A percentile compares a stretch with the other conserved stretches of the same genome.
These are phyloP conservation scores for Santalum album DNA, from an alignment of 164 flowering plant genomes.

Conservation along the genomic window DNA sequence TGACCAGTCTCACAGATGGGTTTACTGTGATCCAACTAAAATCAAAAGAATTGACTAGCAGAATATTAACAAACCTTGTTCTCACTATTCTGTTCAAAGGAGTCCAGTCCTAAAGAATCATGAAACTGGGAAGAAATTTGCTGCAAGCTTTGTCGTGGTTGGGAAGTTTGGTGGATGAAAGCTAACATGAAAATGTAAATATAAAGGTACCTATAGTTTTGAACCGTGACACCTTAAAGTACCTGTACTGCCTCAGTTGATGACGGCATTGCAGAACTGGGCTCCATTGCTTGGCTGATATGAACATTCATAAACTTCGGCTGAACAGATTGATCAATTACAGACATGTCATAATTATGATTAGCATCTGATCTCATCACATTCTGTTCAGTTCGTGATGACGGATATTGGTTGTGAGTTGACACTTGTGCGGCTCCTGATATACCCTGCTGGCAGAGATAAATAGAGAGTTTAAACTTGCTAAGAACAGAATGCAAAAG, in stretches of 20 bases:
- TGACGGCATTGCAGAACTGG: slow-evolving; percentile 29
- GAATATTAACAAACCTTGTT: slow-evolving; percentile 41
- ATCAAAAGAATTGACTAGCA: neutral
- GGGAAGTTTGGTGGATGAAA: slow-evolving; percentile 29
- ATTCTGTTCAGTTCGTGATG: slow-evolving; percentile 41
- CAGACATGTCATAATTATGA: slow-evolving; percentile 18
- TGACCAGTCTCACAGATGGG: no score
- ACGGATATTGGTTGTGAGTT: slow-evolving; percentile 30
- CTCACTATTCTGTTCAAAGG: slow-evolving; percentile 31
- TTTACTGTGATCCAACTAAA: neutral
- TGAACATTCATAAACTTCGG: slow-evolving; percentile 40
- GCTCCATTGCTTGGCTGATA: slow-evolving; percentile 30
- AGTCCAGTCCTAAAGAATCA: slow-evolving; percentile 35
- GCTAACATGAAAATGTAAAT: neutral
- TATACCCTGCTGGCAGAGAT: slow-evolving; percentile 27
- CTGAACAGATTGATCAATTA: slow-evolving; percentile 41
- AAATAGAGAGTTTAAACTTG: slow-evolving; percentile 2
- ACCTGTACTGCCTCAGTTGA: slow-evolving; percentile 55
- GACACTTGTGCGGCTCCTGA: slow-evolving; percentile 39
- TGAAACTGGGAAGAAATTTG: slow-evolving; percentile 58
- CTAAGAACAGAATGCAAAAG: neutral
- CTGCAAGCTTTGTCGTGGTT: slow-evolving; percentile 40
- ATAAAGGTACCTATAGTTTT: neutral
- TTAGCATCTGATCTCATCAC: slow-evolving; percentile 27
- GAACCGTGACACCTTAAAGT: neutral